phyloP scores from a whole-genome alignment of 495 filamentous ascomycete genomes.

The Evansstolkia leycettana region DNA sequence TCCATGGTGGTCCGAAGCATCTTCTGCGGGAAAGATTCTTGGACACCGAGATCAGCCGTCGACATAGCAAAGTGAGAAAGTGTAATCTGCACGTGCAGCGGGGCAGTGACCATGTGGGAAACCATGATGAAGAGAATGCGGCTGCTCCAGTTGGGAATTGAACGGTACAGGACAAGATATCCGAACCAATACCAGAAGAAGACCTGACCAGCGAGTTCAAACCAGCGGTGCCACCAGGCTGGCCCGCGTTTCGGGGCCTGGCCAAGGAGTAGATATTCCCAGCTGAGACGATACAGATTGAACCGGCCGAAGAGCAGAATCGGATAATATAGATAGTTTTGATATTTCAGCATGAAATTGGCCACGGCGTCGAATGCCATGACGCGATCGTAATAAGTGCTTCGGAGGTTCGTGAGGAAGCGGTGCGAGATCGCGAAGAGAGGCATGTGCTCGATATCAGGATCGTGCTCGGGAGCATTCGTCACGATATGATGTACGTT shows the following conservation, averaged over 20 bases:
- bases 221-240: conserved; percentile 80
- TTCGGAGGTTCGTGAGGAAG: conserved; percentile 63
- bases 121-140: conserved; percentile 70
- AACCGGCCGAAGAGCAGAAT: conserved; percentile 78
- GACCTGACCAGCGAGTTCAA: conserved; percentile 68
- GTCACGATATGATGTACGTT: conserved; percentile 98
- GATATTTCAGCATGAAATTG: conserved; percentile 56
- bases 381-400: conserved; percentile 78
- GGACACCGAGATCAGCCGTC: conserved; percentile 73
- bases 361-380: conserved; percentile 77
- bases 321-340: conserved; percentile 81
- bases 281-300: conserved; percentile 80
- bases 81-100: conserved; percentile 90
- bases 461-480: conserved; percentile 92
- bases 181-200: conserved; percentile 96
- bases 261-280: conserved; percentile 64
- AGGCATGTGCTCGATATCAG: conserved; percentile 93
- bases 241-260: conserved; percentile 69
- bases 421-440: conserved; percentile 89
- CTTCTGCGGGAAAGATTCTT: conserved; percentile 89
- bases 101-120: conserved; percentile 77
- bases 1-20: conserved; percentile 99
- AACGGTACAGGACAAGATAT: conserved; percentile 68
- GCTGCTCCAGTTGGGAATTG: conserved; percentile 55
- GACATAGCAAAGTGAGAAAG: conserved; percentile 96